Evolutionary conservation across 2,329 filamentous ascomycete species (phyloP).

Genomic region (Teratosphaeria destructans): DNA sequence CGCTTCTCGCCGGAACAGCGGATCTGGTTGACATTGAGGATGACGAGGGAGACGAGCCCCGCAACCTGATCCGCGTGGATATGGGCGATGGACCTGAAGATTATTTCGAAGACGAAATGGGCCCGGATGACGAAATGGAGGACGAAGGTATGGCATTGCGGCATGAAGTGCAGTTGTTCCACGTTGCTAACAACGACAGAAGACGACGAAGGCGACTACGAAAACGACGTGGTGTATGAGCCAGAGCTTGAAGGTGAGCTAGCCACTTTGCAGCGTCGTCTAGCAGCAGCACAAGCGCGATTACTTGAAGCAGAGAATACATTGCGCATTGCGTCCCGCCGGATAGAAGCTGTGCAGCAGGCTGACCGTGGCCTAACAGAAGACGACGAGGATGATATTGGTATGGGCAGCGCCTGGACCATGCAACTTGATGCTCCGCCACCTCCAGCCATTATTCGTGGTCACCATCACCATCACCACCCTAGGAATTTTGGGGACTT

Average conservation of each 20-base stretch:
- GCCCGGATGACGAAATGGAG: constrained; percentile 41
- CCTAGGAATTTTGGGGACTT: constrained; percentile 17
- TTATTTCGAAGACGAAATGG: constrained; percentile 48
- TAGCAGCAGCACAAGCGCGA: background rate
- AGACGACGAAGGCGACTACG: constrained; percentile 59
- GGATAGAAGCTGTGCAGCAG: background rate
- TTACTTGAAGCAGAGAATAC: background rate
- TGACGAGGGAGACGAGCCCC: constrained; percentile 27
- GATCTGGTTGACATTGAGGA: constrained; percentile 27
- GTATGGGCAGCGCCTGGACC: constrained; percentile 13
- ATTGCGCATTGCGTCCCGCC: background rate
- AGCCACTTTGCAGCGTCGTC: background rate
- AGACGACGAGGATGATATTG: constrained; percentile 21
- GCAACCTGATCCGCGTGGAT: constrained; percentile 24
- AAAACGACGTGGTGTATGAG: constrained; percentile 52
- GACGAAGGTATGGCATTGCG: constrained; percentile 7
- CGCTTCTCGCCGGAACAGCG: constrained; percentile 25
- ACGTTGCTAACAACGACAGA: constrained; percentile 25
- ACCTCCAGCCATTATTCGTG: constrained; percentile 8
- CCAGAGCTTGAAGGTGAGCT: constrained; percentile 33
- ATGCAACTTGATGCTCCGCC: constrained; percentile 10
- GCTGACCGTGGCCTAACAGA: constrained; percentile 7
- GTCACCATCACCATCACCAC: constrained; percentile 12
- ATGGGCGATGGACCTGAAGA: constrained; percentile 38
- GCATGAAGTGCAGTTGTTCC: background rate